Conservation (phyloP, 2,329 filamentous ascomycete species). For the Teratosphaeria nubilosa region DNA sequence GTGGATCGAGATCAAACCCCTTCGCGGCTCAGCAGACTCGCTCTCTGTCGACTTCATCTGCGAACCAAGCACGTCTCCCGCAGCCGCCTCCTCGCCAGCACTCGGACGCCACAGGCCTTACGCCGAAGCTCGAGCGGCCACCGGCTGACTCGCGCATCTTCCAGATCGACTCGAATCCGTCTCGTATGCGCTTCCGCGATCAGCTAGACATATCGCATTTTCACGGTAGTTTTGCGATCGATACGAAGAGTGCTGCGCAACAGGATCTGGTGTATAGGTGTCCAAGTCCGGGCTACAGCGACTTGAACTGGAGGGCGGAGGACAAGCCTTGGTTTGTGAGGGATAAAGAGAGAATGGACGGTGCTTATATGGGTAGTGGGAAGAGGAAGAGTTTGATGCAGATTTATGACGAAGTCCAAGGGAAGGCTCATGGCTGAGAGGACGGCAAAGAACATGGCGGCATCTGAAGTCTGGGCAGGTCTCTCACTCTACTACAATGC, state of each 20-base stretch:
- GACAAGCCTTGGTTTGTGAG: conserved; percentile 26
- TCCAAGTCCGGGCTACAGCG: conserved; percentile 32
- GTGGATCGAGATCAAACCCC: background rate
- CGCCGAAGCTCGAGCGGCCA: background rate
- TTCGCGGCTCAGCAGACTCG: background rate
- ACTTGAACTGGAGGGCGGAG: conserved; percentile 28
- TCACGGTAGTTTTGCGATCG: conserved; percentile 21
- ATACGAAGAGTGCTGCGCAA: conserved; percentile 19
- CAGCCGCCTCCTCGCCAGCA: background rate
- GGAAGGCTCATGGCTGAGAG: background rate
- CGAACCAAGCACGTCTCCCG: background rate
- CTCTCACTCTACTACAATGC: too few relatives aligned
- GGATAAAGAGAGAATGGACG: conserved; percentile 17
- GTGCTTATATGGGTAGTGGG: conserved; percentile 4
- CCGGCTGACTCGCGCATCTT: conserved; percentile 23
- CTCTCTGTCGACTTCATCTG: background rate
- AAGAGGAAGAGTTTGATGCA: conserved; percentile 6
- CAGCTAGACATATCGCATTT: conserved; percentile 27
- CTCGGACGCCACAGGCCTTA: background rate
- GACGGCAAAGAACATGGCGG: background rate
- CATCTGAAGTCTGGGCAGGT: background rate
- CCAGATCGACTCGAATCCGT: conserved; percentile 31
- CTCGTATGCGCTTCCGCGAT: conserved; percentile 31
- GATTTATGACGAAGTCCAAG: conserved; percentile 11
- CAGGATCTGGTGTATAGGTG: conserved; percentile 31